Conservation (phyloP, 2,329 filamentous ascomycete genomes). For the Fusarium udum region DNA sequence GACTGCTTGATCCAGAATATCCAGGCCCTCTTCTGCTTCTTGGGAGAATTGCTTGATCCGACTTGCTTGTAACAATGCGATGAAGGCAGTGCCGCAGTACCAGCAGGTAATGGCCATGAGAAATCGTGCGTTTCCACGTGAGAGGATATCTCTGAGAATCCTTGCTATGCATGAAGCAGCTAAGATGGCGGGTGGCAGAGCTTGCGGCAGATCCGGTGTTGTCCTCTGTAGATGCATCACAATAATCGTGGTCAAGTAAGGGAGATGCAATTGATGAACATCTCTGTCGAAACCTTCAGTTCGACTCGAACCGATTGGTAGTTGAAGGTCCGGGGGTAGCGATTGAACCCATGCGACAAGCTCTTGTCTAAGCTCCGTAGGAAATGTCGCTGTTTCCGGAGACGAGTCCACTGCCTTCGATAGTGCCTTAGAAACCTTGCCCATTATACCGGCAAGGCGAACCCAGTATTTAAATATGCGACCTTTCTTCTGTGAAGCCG, state of each 20-base stretch:
- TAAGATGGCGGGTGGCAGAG: conserved; percentile 27
- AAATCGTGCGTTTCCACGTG: conserved; percentile 51
- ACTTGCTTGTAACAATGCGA: conserved; percentile 51
- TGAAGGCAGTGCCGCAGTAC: conserved; percentile 54
- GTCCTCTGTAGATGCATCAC: conserved; percentile 51
- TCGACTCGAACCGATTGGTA: conserved; percentile 12
- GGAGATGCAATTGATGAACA: conserved; percentile 54
- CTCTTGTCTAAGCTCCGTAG: conserved; percentile 24
- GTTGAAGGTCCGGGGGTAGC: conserved; percentile 26
- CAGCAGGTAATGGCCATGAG: conserved; percentile 56
- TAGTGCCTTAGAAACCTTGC: conserved; percentile 51
- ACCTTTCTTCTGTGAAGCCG: conserved; percentile 46
- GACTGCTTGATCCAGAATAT: conserved; percentile 33
- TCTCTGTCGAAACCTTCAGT: conserved; percentile 51
- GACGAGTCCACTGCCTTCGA: conserved; percentile 24
- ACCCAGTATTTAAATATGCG: conserved; percentile 56
- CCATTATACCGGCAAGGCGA: conserved; percentile 52
- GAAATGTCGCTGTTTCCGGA: conserved; percentile 5
- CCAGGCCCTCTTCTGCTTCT: conserved; percentile 32
- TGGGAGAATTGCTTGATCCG: conserved; percentile 29
- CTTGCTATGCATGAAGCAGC: conserved; percentile 36
- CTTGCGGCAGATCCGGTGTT: conserved; percentile 47
- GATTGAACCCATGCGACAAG: conserved; percentile 30
- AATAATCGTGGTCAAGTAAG: conserved; percentile 54
- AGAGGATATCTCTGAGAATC: conserved; percentile 49